Percentiles rank a stretch among this genome's conserved stretches.
Conservation (phyloP, 139 green algal genomes). For the Yamagishiella unicocca region DNA sequence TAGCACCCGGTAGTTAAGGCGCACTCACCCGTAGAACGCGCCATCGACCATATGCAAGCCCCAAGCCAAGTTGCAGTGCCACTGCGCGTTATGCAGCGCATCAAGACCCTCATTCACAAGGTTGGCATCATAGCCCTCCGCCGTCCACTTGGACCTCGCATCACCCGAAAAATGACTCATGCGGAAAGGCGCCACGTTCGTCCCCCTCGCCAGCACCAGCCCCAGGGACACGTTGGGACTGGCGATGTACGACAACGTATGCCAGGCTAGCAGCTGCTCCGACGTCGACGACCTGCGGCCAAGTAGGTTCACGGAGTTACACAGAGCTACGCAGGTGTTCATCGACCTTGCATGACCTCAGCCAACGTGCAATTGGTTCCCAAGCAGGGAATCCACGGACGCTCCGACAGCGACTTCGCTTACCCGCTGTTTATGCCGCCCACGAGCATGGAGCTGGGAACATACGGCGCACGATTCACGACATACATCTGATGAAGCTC, state of each 20-base stretch:
- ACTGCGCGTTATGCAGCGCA: not conserved
- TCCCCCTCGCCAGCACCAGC: not conserved
- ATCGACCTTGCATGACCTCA: too few relatives aligned
- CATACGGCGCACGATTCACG: conserved; percentile 13
- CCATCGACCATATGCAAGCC: not conserved
- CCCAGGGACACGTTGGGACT: not conserved
- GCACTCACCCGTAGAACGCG: conserved; percentile 15
- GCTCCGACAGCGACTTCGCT: conserved; percentile 2
- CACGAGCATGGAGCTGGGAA: not conserved
- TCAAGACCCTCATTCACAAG: not conserved
- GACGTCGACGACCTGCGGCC: not conserved
- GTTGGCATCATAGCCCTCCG: not conserved
- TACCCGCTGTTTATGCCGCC: not conserved
- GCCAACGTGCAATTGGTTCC: too few relatives aligned
- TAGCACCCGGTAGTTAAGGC: too few relatives aligned
- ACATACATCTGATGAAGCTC: too few relatives aligned
- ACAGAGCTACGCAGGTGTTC: too few relatives aligned
- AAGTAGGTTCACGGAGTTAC: too few relatives aligned
- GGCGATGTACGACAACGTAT: not conserved
- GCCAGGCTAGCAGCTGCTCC: conserved; percentile 20
- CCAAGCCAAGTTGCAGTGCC: conserved; percentile 22
- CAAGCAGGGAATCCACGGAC: too few relatives aligned
- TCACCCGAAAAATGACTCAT: not conserved
- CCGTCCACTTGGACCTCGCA: not conserved
- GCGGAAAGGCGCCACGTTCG: conserved; percentile 1